phyloP scores from a whole-genome alignment of 1,139 yeast species.

The Sugiyamaella japonica region DNA sequence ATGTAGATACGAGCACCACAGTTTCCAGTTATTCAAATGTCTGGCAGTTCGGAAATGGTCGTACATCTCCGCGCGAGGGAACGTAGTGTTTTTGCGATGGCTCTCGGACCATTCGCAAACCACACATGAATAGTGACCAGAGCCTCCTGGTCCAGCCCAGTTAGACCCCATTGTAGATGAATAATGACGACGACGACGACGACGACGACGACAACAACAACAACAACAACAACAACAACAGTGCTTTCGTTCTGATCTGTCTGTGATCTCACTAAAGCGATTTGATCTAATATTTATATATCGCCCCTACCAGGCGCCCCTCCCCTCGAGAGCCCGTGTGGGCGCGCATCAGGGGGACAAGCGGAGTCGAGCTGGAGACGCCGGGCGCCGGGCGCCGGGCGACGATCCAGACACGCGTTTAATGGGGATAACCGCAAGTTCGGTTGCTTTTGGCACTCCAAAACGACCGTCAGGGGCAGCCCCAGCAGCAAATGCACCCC shows the following conservation, averaged over 20 bases:
- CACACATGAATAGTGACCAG: conserved; percentile 22
- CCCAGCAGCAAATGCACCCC: background rate
- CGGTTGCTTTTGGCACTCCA: background rate
- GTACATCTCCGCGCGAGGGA: conserved; percentile 24
- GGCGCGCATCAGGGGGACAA: no score
- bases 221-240: no score
- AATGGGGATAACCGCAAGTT: background rate
- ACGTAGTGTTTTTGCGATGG: conserved; percentile 20
- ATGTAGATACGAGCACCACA: conserved; percentile 33
- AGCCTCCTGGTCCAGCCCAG: conserved; percentile 8
- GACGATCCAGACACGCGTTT: conserved; percentile 8
- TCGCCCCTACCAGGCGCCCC: conserved; percentile 1
- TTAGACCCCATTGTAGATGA: conserved; percentile 9
- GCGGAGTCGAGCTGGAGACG: background rate
- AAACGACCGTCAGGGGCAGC: conserved; percentile 17
- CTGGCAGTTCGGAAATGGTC: conserved; percentile 33
- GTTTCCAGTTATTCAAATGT: conserved; percentile 32
- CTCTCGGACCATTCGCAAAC: conserved; percentile 36
- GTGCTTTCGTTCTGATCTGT: no score
- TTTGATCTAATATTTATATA: conserved; percentile 11
- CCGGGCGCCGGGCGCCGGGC: no score
- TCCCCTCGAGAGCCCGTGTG: no score
- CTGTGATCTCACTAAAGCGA: background rate
- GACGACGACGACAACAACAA: no score
- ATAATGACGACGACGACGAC: no score